Evolutionary conservation across 179 eudicot genomes (phyloP).

Genomic region (Amaranthus tricolor): DNA sequence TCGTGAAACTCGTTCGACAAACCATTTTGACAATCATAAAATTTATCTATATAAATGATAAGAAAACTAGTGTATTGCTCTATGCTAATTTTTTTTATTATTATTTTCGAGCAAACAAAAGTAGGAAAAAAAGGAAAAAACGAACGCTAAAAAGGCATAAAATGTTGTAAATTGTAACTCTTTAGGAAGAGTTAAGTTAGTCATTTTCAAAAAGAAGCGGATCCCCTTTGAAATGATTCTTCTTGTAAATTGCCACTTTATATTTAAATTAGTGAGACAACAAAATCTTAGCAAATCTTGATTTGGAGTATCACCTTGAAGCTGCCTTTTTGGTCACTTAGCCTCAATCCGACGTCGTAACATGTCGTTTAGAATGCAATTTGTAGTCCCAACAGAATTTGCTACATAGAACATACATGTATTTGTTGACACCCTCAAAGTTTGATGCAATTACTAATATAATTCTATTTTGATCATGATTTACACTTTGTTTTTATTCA

Average conservation of each 20-base stretch:
- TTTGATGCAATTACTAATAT: background rate
- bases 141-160: background rate
- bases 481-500: background rate
- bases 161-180: slow-evolving; percentile 1
- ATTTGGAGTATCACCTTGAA: slow-evolving; percentile 38
- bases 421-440: background rate
- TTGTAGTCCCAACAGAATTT: slow-evolving; percentile 27
- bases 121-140: background rate
- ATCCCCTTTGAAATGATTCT: slow-evolving; percentile 18
- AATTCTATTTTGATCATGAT: too few species aligned
- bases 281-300: slow-evolving; percentile 48
- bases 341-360: slow-evolving; percentile 39
- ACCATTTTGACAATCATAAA: too few species aligned
- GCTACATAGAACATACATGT: slow-evolving; percentile 14
- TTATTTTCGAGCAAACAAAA: background rate
- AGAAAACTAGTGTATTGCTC: too few species aligned
- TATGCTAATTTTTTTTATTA: background rate
- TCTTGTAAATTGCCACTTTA: slow-evolving; percentile 23
- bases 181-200: slow-evolving; percentile 20
- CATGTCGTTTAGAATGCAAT: slow-evolving; percentile 41
- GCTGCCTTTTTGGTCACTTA: slow-evolving; percentile 37
- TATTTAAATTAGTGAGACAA: slow-evolving; percentile 45
- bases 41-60: too few species aligned
- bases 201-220: slow-evolving; percentile 28
- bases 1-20: too few species aligned